Evolutionary conservation across 371 early-diverging fungal species (phyloP).

Genomic region (Nematocida ausubeli): DNA sequence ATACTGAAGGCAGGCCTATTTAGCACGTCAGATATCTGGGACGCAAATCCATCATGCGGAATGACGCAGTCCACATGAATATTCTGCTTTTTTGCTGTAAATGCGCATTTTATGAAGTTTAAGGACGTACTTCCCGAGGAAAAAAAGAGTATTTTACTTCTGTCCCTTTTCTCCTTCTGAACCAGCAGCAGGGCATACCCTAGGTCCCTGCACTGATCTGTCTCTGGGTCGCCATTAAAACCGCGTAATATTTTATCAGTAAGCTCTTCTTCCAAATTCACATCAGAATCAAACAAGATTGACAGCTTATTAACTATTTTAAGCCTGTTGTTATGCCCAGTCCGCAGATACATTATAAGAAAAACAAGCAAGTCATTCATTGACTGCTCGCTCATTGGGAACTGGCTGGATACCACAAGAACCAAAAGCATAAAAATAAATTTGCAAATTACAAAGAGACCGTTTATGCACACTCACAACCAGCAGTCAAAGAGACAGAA

Average conservation of each 20-base stretch:
- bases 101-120: constrained; percentile 54
- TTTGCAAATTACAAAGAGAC: neutral
- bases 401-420: constrained; percentile 26
- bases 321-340: constrained; percentile 7
- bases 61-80: constrained; percentile 42
- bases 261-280: constrained; percentile 31
- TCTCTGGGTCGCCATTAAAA: neutral
- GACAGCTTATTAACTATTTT: constrained; percentile 12
- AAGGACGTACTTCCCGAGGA: constrained; percentile 7
- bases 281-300: constrained; percentile 20
- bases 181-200: constrained; percentile 42
- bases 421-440: constrained; percentile 39
- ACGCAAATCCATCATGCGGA: constrained; percentile 21
- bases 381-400: neutral
- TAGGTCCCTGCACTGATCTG: constrained; percentile 9
- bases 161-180: constrained; percentile 15
- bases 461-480: no score
- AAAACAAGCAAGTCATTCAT: constrained; percentile 50
- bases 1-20: constrained; percentile 1
- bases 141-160: constrained; percentile 28
- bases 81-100: constrained; percentile 33
- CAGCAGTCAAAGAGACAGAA: no score
- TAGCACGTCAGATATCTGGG: constrained; percentile 14
- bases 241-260: neutral
- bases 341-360: constrained; percentile 22